Conservation (phyloP, 306 rosid species). For the Nissolia schottii region DNA sequence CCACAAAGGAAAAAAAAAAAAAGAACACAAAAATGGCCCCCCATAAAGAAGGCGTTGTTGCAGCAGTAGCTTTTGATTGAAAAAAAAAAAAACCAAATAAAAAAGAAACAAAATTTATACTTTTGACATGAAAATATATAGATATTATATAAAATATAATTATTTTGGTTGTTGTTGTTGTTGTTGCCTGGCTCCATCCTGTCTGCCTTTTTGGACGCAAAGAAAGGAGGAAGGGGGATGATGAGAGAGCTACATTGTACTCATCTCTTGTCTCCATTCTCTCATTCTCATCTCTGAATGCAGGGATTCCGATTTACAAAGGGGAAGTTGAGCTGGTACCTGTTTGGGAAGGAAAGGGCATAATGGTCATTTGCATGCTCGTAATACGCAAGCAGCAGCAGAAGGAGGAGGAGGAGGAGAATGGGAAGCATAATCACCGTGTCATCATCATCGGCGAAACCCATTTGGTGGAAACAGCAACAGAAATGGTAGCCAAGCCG, state of each 20-base stretch:
- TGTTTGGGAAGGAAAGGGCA: slow-evolving; percentile 42
- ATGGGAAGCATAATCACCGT: not conserved
- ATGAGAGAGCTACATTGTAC: slow-evolving; percentile 67
- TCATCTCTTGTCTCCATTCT: too few relatives aligned
- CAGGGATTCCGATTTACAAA: slow-evolving; percentile 52
- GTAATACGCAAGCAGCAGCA: not conserved
- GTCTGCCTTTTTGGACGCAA: slow-evolving; percentile 66
- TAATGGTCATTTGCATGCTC: slow-evolving; percentile 35
- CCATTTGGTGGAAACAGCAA: slow-evolving; percentile 40
- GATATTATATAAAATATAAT: not conserved
- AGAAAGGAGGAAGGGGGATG: slow-evolving; percentile 39
- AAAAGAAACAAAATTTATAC: slow-evolving; percentile 15
- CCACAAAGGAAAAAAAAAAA: not conserved
- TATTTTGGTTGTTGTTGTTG: not conserved
- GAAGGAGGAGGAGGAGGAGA: not conserved
- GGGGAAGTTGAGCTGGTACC: slow-evolving; percentile 43
- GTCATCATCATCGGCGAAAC: slow-evolving; percentile 28
- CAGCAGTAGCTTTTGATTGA: slow-evolving; percentile 30
- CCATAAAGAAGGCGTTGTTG: slow-evolving; percentile 15
- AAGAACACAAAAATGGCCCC: slow-evolving; percentile 3
- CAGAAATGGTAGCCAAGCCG: slow-evolving; percentile 22
- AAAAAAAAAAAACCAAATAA: slow-evolving; percentile 1
- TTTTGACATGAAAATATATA: slow-evolving; percentile 7
- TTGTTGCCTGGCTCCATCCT: slow-evolving; percentile 76
- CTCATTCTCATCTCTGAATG: slow-evolving; percentile 41